Conservation (phyloP, 2,329 filamentous ascomycete genomes). For the Nothopassalora personata region DNA sequence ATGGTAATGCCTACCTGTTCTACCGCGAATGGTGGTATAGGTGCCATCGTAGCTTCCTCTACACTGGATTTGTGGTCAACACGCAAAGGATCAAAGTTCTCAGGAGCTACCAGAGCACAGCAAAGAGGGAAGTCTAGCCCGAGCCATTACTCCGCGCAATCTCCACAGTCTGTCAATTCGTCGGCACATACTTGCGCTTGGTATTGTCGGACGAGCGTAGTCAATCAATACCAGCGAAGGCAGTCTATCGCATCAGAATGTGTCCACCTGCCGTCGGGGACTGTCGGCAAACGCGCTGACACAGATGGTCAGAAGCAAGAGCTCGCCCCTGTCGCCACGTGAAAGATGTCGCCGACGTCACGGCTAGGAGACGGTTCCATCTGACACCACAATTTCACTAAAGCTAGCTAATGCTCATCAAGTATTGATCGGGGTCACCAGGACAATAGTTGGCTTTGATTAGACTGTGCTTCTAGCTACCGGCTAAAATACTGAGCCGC, state of each 20-base stretch:
- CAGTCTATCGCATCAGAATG: neutral
- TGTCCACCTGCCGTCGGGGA: neutral
- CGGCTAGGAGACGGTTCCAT: neutral
- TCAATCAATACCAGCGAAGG: no score
- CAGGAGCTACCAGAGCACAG: neutral
- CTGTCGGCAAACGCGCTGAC: neutral
- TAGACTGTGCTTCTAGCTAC: no score
- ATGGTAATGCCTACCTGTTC: constrained; percentile 54
- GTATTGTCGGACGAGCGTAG: neutral
- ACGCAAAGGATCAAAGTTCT: neutral
- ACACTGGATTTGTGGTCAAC: neutral
- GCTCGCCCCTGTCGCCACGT: neutral
- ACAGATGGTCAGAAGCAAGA: neutral
- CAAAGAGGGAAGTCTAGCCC: neutral
- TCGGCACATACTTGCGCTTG: no score
- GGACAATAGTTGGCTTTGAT: no score
- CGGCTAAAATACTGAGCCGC: neutral
- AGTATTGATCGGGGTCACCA: no score
- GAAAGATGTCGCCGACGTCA: neutral
- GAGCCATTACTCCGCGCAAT: neutral
- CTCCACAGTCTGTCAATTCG: neutral
- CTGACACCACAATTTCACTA: no score
- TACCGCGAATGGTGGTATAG: constrained; percentile 55
- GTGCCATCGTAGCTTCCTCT: constrained; percentile 17
- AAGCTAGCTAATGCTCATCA: no score